Percentiles rank a stretch among this genome's conserved stretches.
These are phyloP conservation scores for Coemansia sp. DNA, from an alignment of 371 early-diverging fungal species.

Conservation along the genomic window DNA sequence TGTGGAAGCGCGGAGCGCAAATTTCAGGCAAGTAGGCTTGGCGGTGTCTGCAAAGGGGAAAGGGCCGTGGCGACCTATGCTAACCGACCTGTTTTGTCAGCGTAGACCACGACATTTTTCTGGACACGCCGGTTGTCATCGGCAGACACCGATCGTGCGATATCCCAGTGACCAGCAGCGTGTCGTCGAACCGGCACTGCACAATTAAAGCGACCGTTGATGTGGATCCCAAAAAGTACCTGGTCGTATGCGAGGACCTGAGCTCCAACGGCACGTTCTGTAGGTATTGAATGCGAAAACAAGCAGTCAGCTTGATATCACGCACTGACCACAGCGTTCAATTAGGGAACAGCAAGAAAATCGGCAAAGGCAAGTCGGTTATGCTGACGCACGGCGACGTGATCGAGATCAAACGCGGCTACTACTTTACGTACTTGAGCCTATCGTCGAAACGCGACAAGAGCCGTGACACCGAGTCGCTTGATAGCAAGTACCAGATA, in stretches of 20 bases:
- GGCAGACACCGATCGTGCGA: conserved; percentile 52
- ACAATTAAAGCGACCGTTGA: conserved; percentile 33
- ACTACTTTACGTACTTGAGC: conserved; percentile 50
- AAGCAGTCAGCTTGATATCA: no score
- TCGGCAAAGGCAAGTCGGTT: conserved; percentile 53
- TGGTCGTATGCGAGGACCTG: conserved; percentile 49
- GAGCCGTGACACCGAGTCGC: conserved; percentile 11
- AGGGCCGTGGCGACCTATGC: no score
- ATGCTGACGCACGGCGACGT: conserved; percentile 57
- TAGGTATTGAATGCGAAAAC: no score
- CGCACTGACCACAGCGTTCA: background rate
- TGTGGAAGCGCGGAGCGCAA: conserved; percentile 38
- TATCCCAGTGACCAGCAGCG: conserved; percentile 46
- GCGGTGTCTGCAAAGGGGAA: background rate
- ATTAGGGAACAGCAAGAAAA: conserved; percentile 51
- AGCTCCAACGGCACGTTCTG: conserved; percentile 55
- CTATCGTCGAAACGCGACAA: conserved; percentile 9
- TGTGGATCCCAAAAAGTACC: conserved; percentile 26
- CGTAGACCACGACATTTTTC: conserved; percentile 47
- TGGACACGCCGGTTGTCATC: conserved; percentile 43
- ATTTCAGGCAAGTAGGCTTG: conserved; percentile 30
- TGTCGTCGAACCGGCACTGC: conserved; percentile 54
- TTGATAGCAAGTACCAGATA: conserved; percentile 53
- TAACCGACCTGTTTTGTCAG: no score
- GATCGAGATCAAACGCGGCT: conserved; percentile 51